Evolutionary conservation across 352 stramenopile species (phyloP), one percentile per base, ranked within the genome.

Genomic region (Phytophthora multivora): DNA sequence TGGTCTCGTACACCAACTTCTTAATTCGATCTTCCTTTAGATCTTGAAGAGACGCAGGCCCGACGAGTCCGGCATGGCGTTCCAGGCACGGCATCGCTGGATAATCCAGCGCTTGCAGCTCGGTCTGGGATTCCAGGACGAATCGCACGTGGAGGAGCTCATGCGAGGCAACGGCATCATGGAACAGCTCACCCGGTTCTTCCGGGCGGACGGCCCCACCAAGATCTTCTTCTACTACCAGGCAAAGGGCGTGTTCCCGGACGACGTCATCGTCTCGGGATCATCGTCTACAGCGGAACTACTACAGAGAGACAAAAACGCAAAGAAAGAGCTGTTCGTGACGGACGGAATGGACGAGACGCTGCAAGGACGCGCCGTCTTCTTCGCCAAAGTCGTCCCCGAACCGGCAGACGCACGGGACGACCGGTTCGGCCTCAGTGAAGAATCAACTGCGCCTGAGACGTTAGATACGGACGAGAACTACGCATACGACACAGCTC

Each of bases 221-320:
- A 89, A 89, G 42, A 73, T 95, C 35, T 91, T 93, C 59, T 91
- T 95, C 63, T 92, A 87, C 68, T 90, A 90, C 62, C 83, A 95
- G 49, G 5, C 39, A 23, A 73, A 79, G 28, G 26, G 48, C 7
- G 35, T 59, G 11, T 54, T 25, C 46, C 71, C 21, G 15, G 33
- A 60, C 28, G 12, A 23, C 11, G 7, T 50, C 25, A 19, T 19
- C 16, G 12, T 53, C 28, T 40, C 19, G 3, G 31, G 11, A 4
- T 43, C 49, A 0, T 59, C 56, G 1, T 75, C 66, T 7, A 67
- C 35, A 3, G 38, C 3, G 0, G 69, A 72, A 42, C 28, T 59
- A 15, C 63, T 38, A 10, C 52, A 12, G 8, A 28, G 42, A 48
- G 48, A 46, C 12, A 58, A 21, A 39, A 36, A 18, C 31, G 9